These are phyloP conservation scores for Letharia lupina DNA, from an alignment of 495 filamentous ascomycete species.

Conservation along the genomic window DNA sequence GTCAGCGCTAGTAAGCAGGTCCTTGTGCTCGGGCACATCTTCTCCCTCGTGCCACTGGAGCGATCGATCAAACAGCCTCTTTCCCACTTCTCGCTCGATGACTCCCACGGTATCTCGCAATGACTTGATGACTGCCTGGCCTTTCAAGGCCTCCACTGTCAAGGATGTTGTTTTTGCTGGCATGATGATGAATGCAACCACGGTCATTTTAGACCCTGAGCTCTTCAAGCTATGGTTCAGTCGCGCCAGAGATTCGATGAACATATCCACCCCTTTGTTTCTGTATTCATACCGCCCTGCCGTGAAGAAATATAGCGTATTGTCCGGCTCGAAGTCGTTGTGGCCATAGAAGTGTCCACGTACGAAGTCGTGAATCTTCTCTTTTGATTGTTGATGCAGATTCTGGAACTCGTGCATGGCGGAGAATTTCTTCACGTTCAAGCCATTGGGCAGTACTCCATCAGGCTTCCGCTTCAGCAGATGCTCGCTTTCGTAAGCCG, in stretches of 20 bases:
- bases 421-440: constrained; percentile 98
- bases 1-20: constrained; percentile 82
- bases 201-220: constrained; percentile 79
- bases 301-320: constrained; percentile 97
- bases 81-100: constrained; percentile 83
- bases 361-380: constrained; percentile 97
- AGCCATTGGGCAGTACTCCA: constrained; percentile 88
- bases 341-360: constrained; percentile 98
- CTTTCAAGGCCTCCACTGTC: constrained; percentile 91
- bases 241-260: constrained; percentile 89
- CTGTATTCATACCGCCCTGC: constrained; percentile 94
- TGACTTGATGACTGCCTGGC: constrained; percentile 94
- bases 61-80: constrained; percentile 87
- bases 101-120: constrained; percentile 83
- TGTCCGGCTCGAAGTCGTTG: constrained; percentile 91
- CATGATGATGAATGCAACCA: constrained; percentile 99
- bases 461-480: constrained; percentile 96
- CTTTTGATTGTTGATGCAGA: constrained; percentile 87
- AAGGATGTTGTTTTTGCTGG: constrained; percentile 94
- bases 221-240: constrained; percentile 87
- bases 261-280: constrained; percentile 99
- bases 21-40: constrained; percentile 88
- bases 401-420: constrained; percentile 99
- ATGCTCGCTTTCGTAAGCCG: constrained; percentile 95
- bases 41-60: constrained; percentile 92